Base-by-base conservation (phyloP, 2,329 filamentous ascomycete species). In the Cladorrhinum sp. region DNA sequence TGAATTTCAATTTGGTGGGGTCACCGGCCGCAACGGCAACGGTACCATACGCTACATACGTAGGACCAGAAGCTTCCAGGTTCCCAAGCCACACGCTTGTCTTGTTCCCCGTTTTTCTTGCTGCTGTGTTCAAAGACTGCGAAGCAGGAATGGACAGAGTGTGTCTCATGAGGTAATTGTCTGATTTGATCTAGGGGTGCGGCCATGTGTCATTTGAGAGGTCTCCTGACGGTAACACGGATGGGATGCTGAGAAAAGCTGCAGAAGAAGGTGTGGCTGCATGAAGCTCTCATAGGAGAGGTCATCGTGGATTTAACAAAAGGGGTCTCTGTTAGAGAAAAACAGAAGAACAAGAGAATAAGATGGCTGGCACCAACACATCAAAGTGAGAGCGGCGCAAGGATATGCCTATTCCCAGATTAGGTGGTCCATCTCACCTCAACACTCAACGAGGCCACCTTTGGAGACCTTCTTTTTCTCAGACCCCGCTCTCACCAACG, bases 321-420 rank as follows among this genome's bases (percentile, higher is more conserved):
- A 45, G n/a, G 7, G 36, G 18, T 3, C 16, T 45, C 32, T 13
- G 41, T 45, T 41, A 41, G 5, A 41, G 10, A 45, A 16, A 45
- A 32, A 32, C 6, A 32, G 13, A 32, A 32, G n/a, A 45, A 45
- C 16, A 45, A 45, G 41, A 45, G n/a, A 20, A 45, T 12, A 36
- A 36, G 32, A 20, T 45, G 41, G 41, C 16, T 45, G 41, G n/a
- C 41, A 45, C 41, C 41, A 45, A 45, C 41, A 45, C 16, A 45
- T 22, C 55, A 52, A 45, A 32, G 24, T 61, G 63, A 65, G 55
- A 60, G 61, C 52, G 63, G 63, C 63, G 55, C 53, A 57, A 58
- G 29, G 20, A 38, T 41, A 50, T 23, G 36, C 6, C 36, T 18
- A 52, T 29, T 50, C 41, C 36, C 23, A 38, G 27, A 55, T 48